A percentile compares a stretch with the other conserved stretches of the same genome.
Evolutionary conservation across 176 grass and related monocot species (phyloP).

Genomic region (Microstegium vimineum): DNA sequence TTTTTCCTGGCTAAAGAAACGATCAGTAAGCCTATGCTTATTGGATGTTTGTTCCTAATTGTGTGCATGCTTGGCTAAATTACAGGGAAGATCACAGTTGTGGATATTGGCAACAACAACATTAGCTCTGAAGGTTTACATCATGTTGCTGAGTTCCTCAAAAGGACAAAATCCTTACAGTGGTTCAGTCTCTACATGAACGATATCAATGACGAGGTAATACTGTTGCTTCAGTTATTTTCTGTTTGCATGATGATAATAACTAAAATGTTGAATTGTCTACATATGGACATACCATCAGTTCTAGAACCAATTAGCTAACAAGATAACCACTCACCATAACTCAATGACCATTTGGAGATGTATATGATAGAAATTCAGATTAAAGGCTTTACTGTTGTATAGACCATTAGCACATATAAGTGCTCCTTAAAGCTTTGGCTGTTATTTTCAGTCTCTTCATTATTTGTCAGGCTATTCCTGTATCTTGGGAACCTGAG

Average conservation of each 20-base stretch:
- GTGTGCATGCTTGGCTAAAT: slow-evolving; percentile 25
- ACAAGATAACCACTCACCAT: background rate
- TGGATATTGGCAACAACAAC: slow-evolving; percentile 97
- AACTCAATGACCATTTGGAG: background rate
- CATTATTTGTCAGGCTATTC: background rate
- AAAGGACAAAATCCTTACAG: slow-evolving; percentile 69
- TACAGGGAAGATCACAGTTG: slow-evolving; percentile 69
- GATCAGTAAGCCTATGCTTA: slow-evolving; percentile 24
- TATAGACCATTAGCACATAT: background rate
- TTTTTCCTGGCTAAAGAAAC: slow-evolving; percentile 34
- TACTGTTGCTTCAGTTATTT: slow-evolving; percentile 7
- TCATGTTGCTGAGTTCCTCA: slow-evolving; percentile 72
- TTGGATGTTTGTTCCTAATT: slow-evolving; percentile 11
- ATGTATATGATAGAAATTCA: background rate
- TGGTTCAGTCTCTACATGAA: slow-evolving; percentile 99
- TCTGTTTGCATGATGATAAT: background rate
- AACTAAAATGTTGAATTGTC: background rate
- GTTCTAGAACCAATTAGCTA: background rate
- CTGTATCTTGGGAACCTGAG: background rate
- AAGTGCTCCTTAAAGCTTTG: slow-evolving; percentile 3
- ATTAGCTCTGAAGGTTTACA: slow-evolving; percentile 74
- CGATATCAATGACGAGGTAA: slow-evolving; percentile 83
- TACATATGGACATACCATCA: background rate
- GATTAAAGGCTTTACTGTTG: background rate
- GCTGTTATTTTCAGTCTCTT: slow-evolving; percentile 4